These are phyloP conservation scores for Entrophospora sp. DNA, from an alignment of 192 early-diverging fungal genomes.

Conservation along the genomic window DNA sequence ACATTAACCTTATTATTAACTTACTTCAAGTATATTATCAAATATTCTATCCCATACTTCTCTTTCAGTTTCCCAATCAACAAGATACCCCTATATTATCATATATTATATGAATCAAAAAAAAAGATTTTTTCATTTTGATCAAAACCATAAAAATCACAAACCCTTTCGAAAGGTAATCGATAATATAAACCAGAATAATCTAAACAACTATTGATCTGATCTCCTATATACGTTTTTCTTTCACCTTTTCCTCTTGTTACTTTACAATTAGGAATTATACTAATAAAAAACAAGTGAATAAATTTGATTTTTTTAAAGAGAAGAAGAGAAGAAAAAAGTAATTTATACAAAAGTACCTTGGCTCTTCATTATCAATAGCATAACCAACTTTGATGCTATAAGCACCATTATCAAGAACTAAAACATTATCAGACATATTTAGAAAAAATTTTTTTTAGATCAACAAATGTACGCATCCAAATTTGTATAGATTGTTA, in stretches of 20 bases:
- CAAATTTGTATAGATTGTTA: no score
- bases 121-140: conserved; percentile 1
- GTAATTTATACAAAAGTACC: conserved; percentile 11
- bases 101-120: not conserved
- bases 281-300: conserved; percentile 14
- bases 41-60: conserved; percentile 73
- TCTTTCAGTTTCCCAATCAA: conserved; percentile 70
- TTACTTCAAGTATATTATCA: conserved; percentile 51
- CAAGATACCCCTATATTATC: conserved; percentile 52
- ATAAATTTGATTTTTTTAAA: not conserved
- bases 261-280: conserved; percentile 51
- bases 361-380: conserved; percentile 24
- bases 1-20: not conserved
- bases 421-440: no score
- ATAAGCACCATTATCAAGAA: conserved; percentile 67
- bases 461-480: no score
- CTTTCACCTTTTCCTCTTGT: conserved; percentile 47
- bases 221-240: conserved; percentile 58
- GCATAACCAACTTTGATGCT: conserved; percentile 55
- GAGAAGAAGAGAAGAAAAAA: not conserved
- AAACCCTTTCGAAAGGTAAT: conserved; percentile 69
- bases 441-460: no score
- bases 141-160: not conserved
- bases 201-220: conserved; percentile 51
- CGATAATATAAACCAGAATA: conserved; percentile 66